Percentiles rank a stretch among this genome's conserved stretches.
Conservation (phyloP, 495 filamentous ascomycete species). For the Hypomontagnella submonticulosa region DNA sequence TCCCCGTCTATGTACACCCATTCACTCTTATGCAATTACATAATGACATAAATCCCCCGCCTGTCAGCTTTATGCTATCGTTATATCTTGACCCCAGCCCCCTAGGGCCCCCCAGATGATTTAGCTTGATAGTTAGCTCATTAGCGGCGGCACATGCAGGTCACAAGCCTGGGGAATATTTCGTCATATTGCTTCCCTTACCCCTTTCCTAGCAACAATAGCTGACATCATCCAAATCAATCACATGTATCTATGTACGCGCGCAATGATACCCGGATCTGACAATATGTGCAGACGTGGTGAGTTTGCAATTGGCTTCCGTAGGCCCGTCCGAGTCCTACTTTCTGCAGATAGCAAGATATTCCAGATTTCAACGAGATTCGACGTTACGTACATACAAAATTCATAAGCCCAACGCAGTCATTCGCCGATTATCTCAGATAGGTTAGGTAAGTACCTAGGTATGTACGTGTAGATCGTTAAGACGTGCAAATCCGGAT, state of each 20-base stretch:
- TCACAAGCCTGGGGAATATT: conserved; percentile 29
- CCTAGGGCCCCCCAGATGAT: conserved; percentile 3
- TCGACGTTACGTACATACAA: no score
- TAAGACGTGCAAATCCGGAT: conserved; percentile 10
- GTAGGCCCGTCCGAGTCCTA: conserved; percentile 2
- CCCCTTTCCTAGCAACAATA: conserved; percentile 10
- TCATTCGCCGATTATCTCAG: conserved; percentile 31
- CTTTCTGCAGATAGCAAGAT: background rate
- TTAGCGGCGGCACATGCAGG: conserved; percentile 23
- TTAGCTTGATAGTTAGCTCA: background rate
- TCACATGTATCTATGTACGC: conserved; percentile 18
- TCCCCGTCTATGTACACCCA: no score
- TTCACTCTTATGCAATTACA: no score
- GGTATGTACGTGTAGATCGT: conserved; percentile 20
- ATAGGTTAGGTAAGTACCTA: background rate
- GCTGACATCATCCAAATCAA: conserved; percentile 35
- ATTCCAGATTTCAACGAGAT: background rate
- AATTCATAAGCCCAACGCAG: no score
- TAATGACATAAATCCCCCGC: no score
- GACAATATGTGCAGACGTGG: no score
- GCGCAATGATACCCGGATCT: conserved; percentile 15
- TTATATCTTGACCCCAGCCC: background rate
- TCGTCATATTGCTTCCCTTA: conserved; percentile 30
- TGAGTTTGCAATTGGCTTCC: conserved; percentile 5
- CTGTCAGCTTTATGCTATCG: background rate